A percentile compares a stretch with the other conserved stretches of the same genome.
These are phyloP conservation scores for Phytophthora lateralis DNA, from an alignment of 352 stramenopile species.

Conservation along the genomic window DNA sequence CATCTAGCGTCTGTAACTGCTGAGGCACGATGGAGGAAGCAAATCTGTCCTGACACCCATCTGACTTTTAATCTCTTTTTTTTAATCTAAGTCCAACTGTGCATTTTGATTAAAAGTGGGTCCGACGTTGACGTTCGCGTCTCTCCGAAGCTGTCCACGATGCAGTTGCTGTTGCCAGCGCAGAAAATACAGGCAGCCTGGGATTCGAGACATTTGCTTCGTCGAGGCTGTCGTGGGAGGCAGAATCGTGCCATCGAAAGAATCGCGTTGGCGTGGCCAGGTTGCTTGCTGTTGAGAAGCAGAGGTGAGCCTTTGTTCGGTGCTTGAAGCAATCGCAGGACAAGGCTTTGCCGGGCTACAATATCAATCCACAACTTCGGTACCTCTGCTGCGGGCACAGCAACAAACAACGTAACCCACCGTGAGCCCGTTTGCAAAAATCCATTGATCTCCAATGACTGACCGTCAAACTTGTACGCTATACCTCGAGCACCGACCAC, in stretches of 20 bases:
- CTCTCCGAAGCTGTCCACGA: no score
- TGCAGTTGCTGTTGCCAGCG: neutral
- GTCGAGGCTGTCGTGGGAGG: slow-evolving; percentile 1
- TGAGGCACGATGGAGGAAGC: neutral
- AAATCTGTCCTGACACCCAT: neutral
- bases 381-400: no score
- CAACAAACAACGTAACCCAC: no score
- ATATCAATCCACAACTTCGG: no score
- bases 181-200: neutral
- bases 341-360: no score
- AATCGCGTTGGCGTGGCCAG: neutral
- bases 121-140: neutral
- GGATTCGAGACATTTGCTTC: slow-evolving; percentile 16
- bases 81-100: slow-evolving; percentile 10
- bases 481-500: no score
- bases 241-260: slow-evolving; percentile 7
- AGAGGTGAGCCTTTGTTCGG: no score
- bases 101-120: slow-evolving; percentile 11
- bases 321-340: no score
- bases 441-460: no score
- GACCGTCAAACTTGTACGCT: no score
- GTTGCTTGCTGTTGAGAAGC: neutral
- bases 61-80: slow-evolving; percentile 14
- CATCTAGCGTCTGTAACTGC: no score
- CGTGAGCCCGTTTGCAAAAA: no score